Percentiles rank a stretch among this genome's conserved stretches.
Conservation (phyloP, 2,329 filamentous ascomycete genomes). For the Monosporascus sp. region DNA sequence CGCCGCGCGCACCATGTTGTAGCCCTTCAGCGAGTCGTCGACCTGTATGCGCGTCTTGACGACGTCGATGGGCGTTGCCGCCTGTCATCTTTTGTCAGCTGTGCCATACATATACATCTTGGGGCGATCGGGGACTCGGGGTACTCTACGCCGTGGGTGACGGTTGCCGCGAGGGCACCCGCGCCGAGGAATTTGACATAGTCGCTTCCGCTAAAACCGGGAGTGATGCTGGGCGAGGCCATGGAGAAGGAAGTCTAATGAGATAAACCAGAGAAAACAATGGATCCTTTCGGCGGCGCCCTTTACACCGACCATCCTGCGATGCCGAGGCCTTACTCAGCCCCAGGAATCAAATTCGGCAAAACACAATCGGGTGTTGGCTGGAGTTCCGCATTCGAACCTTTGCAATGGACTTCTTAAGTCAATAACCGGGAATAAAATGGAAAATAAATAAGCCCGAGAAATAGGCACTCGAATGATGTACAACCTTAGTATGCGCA, state of each 20-base stretch:
- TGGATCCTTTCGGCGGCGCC: neutral
- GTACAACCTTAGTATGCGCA: too few relatives aligned
- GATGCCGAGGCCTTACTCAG: neutral
- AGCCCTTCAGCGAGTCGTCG: constrained; percentile 79
- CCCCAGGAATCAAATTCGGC: neutral
- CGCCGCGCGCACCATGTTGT: constrained; percentile 75
- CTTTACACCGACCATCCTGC: neutral
- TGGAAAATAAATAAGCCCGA: neutral
- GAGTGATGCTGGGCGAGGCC: constrained; percentile 21
- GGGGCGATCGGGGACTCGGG: neutral
- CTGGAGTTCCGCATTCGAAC: too few relatives aligned
- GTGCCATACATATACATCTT: neutral
- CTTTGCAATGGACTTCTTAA: too few relatives aligned
- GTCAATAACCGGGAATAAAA: neutral
- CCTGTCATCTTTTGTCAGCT: constrained; percentile 26
- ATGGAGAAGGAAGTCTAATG: constrained; percentile 5
- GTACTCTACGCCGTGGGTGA: constrained; percentile 43
- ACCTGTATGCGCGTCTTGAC: constrained; percentile 92
- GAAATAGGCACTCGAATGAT: too few relatives aligned
- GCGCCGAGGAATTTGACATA: constrained; percentile 51
- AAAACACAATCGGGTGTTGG: too few relatives aligned
- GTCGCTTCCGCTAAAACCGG: constrained; percentile 36
- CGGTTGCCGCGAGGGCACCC: constrained; percentile 47
- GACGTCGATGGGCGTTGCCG: constrained; percentile 56
- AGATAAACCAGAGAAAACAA: neutral